Percentiles rank a stretch among this genome's conserved stretches.
phyloP scores from a whole-genome alignment of 2,329 filamentous ascomycete species.

The Verticillium nonalfalfae region DNA sequence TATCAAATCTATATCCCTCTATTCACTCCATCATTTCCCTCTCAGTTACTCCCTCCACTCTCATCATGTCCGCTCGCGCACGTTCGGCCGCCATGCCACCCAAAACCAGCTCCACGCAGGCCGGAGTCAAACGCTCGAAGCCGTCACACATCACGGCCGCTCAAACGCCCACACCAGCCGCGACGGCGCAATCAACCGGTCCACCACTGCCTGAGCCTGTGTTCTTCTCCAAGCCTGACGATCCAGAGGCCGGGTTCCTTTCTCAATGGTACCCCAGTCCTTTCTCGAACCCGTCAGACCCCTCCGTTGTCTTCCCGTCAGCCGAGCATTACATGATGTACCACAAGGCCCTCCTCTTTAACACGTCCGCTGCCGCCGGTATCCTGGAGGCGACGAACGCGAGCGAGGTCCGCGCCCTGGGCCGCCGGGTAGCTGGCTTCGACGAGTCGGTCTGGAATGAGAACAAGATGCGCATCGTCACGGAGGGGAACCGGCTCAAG shows the following conservation, averaged over 20 bases:
- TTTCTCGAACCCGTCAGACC: conserved; percentile 35
- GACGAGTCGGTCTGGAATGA: conserved; percentile 42
- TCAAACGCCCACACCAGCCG: not conserved
- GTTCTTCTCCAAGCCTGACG: conserved; percentile 42
- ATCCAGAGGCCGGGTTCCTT: conserved; percentile 44
- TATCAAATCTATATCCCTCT: too few species aligned
- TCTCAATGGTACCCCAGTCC: conserved; percentile 55
- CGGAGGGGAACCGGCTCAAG: conserved; percentile 52
- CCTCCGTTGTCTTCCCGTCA: conserved; percentile 33
- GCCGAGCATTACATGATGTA: conserved; percentile 54
- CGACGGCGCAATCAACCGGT: not conserved
- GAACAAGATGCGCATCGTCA: conserved; percentile 47
- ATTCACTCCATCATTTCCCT: not conserved
- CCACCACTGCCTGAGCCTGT: conserved; percentile 11
- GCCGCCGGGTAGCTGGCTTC: conserved; percentile 48
- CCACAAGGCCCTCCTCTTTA: conserved; percentile 45
- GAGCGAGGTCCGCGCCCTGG: conserved; percentile 43
- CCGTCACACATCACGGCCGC: not conserved
- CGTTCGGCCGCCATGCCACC: not conserved
- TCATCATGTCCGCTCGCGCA: not conserved
- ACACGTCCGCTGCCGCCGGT: conserved; percentile 31
- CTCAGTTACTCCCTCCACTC: not conserved
- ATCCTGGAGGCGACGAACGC: conserved; percentile 44
- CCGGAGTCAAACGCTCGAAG: not conserved
- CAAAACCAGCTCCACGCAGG: not conserved